Evolutionary conservation across 768 basidiomycete genomes (phyloP).

Genomic region (Serendipita sp.): DNA sequence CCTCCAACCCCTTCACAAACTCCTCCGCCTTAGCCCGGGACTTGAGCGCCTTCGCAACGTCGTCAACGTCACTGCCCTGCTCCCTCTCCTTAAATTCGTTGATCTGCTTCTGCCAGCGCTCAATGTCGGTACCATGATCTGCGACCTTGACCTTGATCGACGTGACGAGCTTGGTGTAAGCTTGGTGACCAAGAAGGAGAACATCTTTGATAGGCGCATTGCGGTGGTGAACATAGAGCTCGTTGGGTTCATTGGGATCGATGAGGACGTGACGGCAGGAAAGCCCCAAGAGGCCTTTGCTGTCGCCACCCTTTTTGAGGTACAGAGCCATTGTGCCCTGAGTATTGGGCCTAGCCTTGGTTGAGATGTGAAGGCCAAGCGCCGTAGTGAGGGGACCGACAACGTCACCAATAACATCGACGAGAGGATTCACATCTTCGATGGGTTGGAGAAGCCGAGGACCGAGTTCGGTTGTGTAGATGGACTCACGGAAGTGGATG

Average conservation of each 20-base stretch:
- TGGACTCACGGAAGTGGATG: slow-evolving; percentile 11
- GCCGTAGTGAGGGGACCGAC: slow-evolving; percentile 10
- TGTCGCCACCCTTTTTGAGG: slow-evolving; percentile 15
- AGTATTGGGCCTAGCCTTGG: slow-evolving; percentile 15
- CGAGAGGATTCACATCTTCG: slow-evolving; percentile 9
- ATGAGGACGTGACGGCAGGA: slow-evolving; percentile 18
- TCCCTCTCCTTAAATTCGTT: slow-evolving; percentile 9
- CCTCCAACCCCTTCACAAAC: slow-evolving; percentile 13
- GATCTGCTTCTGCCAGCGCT: too few species aligned
- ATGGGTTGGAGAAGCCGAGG: slow-evolving; percentile 11
- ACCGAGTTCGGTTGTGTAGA: not conserved
- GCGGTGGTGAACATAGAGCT: slow-evolving; percentile 16
- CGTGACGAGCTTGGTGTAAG: slow-evolving; percentile 12
- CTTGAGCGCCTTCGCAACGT: too few species aligned
- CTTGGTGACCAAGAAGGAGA: slow-evolving; percentile 16
- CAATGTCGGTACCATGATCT: too few species aligned
- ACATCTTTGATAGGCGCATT: slow-evolving; percentile 15
- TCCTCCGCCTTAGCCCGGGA: too few species aligned
- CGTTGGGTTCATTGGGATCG: slow-evolving; percentile 12
- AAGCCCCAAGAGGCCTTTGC: slow-evolving; percentile 16
- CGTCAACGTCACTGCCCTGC: not conserved
- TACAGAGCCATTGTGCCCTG: slow-evolving; percentile 23
- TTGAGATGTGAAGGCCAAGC: slow-evolving; percentile 19
- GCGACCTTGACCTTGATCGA: not conserved
- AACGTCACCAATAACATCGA: slow-evolving; percentile 6